phyloP scores from a whole-genome alignment of 129 eudicot genomes.

The carrot (Daucus carota) region DNA sequence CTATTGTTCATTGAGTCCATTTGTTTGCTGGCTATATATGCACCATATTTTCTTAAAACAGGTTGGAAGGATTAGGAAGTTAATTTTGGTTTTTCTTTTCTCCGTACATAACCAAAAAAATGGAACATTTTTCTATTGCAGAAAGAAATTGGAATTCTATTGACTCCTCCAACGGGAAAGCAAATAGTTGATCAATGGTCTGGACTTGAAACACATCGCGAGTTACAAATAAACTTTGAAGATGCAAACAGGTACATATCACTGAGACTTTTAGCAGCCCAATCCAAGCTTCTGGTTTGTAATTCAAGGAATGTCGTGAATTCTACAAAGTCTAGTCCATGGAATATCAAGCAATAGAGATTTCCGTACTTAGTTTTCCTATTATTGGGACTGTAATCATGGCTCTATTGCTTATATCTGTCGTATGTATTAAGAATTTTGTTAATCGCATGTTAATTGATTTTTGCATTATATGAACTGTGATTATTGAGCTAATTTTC shows the following conservation, averaged over 20 bases:
- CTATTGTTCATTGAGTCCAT: neutral
- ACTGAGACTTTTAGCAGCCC: neutral
- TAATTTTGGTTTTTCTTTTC: neutral
- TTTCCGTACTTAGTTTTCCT: neutral
- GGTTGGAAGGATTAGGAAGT: neutral
- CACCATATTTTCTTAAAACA: neutral
- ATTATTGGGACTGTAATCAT: too few species aligned
- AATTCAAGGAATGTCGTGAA: neutral
- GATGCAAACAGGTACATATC: conserved; percentile 41
- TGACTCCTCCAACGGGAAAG: conserved; percentile 87
- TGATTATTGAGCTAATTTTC: neutral
- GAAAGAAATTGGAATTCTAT: conserved; percentile 70
- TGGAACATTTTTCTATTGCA: conserved; percentile 28
- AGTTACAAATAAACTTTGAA: conserved; percentile 38
- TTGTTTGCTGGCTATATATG: neutral
- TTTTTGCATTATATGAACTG: neutral
- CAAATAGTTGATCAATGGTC: conserved; percentile 50
- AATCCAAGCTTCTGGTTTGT: neutral
- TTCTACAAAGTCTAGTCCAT: neutral
- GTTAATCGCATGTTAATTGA: neutral
- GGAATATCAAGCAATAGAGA: neutral
- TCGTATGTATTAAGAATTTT: neutral
- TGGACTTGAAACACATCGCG: conserved; percentile 68
- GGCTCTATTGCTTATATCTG: neutral
- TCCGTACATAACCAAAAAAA: too few species aligned